Percentiles rank a stretch among this genome's conserved stretches.
Conservation (phyloP, 495 filamentous ascomycete genomes). For the Lepraria neglecta region DNA sequence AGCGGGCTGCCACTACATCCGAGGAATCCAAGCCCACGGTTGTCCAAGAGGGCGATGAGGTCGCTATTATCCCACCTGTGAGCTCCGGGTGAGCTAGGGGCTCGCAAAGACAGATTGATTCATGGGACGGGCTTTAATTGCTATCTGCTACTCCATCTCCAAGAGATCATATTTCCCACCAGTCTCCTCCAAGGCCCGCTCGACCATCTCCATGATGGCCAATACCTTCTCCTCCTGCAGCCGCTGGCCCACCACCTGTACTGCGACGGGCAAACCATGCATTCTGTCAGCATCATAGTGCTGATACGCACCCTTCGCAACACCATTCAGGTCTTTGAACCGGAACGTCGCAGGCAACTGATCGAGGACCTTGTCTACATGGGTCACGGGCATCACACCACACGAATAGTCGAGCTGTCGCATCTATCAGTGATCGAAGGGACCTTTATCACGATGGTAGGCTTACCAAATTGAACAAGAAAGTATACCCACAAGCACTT, state of each 20-base stretch:
- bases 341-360: conserved; percentile 51
- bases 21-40: conserved; percentile 28
- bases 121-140: no score
- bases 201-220: conserved; percentile 71
- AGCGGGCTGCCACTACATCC: conserved; percentile 31
- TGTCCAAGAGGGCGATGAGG: conserved; percentile 77
- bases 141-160: conserved; percentile 44
- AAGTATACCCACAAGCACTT: conserved; percentile 88
- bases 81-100: conserved; percentile 57
- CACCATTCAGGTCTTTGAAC: conserved; percentile 61
- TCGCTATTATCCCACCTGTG: conserved; percentile 94
- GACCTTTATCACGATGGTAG: not conserved
- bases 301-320: conserved; percentile 78
- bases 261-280: conserved; percentile 79
- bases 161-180: conserved; percentile 58
- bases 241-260: conserved; percentile 79
- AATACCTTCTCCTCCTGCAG: conserved; percentile 92
- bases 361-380: conserved; percentile 68
- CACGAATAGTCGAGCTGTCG: conserved; percentile 72
- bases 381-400: conserved; percentile 80
- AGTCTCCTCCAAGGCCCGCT: conserved; percentile 61
- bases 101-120: not conserved
- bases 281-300: conserved; percentile 79
- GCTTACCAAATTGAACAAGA: conserved; percentile 80
- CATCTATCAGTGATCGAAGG: not conserved